Evolutionary conservation across 495 filamentous ascomycete genomes (phyloP).

Genomic region (Tuber magnatum): DNA sequence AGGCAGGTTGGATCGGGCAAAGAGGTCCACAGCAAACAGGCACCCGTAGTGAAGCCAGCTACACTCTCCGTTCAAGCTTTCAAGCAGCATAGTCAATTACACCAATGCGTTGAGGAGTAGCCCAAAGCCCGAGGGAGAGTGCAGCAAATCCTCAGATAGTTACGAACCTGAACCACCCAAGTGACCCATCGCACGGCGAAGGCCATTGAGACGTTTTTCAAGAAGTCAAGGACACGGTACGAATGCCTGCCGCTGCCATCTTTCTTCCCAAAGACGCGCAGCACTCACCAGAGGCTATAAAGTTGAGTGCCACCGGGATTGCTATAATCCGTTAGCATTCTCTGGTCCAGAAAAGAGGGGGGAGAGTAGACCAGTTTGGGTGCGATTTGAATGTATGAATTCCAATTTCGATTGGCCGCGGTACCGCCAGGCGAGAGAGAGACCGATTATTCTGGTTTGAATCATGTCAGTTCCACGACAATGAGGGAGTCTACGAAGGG

Average conservation of each 20-base stretch:
- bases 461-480: slow-evolving; percentile 6
- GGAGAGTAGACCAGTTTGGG: slow-evolving; percentile 57
- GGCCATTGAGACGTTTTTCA: slow-evolving; percentile 39
- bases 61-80: slow-evolving; percentile 31
- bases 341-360: neutral
- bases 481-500: neutral
- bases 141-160: slow-evolving; percentile 29
- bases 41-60: slow-evolving; percentile 82
- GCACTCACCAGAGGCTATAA: slow-evolving; percentile 78
- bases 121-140: slow-evolving; percentile 18
- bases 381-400: slow-evolving; percentile 62
- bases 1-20: slow-evolving; percentile 31
- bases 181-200: slow-evolving; percentile 28
- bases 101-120: neutral
- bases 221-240: neutral
- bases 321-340: slow-evolving; percentile 46
- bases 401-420: slow-evolving; percentile 62
- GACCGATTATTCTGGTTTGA: slow-evolving; percentile 52
- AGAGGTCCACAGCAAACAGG: slow-evolving; percentile 44
- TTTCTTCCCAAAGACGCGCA: slow-evolving; percentile 25
- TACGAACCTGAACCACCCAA: slow-evolving; percentile 49
- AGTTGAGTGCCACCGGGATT: slow-evolving; percentile 67
- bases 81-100: neutral
- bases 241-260: slow-evolving; percentile 40
- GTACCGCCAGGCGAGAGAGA: slow-evolving; percentile 60